These are phyloP conservation scores for Gentiana macrophylla DNA, from an alignment of 257 asterid species.

Conservation along the genomic window DNA sequence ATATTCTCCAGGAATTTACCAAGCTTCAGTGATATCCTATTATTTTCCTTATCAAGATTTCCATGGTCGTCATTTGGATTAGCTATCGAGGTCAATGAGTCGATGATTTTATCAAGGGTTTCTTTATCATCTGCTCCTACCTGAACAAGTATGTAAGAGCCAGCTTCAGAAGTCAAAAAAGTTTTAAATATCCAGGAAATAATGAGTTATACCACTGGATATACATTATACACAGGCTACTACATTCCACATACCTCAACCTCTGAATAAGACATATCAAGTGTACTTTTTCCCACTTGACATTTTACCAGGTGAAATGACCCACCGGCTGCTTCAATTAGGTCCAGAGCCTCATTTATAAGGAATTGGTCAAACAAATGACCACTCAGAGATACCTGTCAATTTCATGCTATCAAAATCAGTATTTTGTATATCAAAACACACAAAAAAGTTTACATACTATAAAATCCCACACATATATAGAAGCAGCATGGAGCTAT, in stretches of 20 bases:
- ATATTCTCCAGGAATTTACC: constrained; percentile 36
- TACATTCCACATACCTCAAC: constrained; percentile 49
- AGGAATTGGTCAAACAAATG: constrained; percentile 90
- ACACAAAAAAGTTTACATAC: not conserved
- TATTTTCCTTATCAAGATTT: constrained; percentile 18
- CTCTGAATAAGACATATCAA: constrained; percentile 70
- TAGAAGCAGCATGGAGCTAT: not conserved
- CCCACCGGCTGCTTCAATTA: constrained; percentile 95
- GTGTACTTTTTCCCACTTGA: constrained; percentile 80
- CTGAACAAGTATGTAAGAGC: constrained; percentile 20
- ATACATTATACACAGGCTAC: not conserved
- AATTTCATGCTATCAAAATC: constrained; percentile 8
- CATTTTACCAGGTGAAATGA: constrained; percentile 91
- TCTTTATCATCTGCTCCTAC: constrained; percentile 79
- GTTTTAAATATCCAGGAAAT: not conserved
- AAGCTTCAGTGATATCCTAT: constrained; percentile 43
- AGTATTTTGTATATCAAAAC: not conserved
- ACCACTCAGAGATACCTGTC: constrained; percentile 83
- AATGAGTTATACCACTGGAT: not conserved
- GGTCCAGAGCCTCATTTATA: constrained; percentile 88
- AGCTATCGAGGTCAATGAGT: constrained; percentile 69
- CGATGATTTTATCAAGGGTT: constrained; percentile 53
- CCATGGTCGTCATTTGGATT: constrained; percentile 31
- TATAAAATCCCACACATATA: not conserved
- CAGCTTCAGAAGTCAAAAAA: not conserved